Evolutionary conservation across 805 yeast species (phyloP).

Genomic region (Hanseniaspora vineae): DNA sequence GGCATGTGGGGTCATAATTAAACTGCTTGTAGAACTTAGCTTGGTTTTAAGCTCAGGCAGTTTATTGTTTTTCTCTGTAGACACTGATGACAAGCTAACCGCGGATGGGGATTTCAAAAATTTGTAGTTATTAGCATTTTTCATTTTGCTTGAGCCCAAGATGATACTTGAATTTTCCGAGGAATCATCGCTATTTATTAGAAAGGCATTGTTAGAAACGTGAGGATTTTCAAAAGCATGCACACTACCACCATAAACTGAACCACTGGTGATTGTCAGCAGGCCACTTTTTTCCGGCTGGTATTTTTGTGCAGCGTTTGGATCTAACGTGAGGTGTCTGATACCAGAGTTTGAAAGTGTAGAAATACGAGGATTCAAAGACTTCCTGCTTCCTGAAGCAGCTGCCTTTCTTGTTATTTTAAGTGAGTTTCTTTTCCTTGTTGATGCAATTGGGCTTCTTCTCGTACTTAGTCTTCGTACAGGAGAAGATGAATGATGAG

Average conservation of each 20-base stretch:
- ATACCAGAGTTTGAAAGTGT: background rate
- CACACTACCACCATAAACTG: too few relatives aligned
- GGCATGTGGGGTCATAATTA: background rate
- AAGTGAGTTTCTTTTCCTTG: conserved; percentile 1
- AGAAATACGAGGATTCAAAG: too few relatives aligned
- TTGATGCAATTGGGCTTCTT: conserved; percentile 1
- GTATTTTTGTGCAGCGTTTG: background rate
- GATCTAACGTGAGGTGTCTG: conserved; percentile 3
- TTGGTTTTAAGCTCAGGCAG: conserved; percentile 1
- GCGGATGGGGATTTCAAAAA: background rate
- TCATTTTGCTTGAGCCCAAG: background rate
- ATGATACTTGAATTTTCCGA: background rate
- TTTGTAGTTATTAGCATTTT: background rate
- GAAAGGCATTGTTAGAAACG: background rate
- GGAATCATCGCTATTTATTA: background rate
- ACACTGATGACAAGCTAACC: conserved; percentile 4
- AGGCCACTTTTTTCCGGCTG: background rate
- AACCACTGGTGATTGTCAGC: too few relatives aligned
- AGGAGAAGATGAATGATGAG: conserved; percentile 3
- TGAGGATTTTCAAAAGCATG: background rate
- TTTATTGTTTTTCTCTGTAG: background rate
- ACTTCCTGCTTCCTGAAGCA: background rate
- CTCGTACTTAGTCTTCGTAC: conserved; percentile 4
- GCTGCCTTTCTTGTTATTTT: background rate
- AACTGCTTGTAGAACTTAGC: background rate